Evolutionary conservation across 2,329 filamentous ascomycete genomes (phyloP).

Genomic region (Lecanosticta acicola): DNA sequence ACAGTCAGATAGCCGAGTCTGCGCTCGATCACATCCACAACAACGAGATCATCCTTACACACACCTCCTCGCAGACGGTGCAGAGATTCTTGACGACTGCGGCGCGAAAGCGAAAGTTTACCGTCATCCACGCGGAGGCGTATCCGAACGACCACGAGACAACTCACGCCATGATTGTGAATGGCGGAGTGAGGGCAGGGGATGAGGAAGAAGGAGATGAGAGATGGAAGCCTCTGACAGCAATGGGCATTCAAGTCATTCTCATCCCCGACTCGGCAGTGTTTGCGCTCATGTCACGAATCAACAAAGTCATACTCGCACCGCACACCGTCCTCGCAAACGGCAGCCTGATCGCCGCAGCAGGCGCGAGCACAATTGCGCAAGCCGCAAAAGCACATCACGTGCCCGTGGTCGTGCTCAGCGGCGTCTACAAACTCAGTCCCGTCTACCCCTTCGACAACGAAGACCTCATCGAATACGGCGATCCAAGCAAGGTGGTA

Average conservation of each 20-base stretch:
- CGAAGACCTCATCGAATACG: slow-evolving; percentile 78
- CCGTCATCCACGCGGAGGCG: slow-evolving; percentile 74
- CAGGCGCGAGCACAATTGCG: slow-evolving; percentile 77
- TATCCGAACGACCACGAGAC: slow-evolving; percentile 63
- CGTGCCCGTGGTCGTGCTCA: slow-evolving; percentile 80
- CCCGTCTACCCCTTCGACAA: slow-evolving; percentile 82
- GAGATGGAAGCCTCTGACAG: slow-evolving; percentile 71
- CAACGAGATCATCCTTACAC: slow-evolving; percentile 85
- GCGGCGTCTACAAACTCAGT: slow-evolving; percentile 88
- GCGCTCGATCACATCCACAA: slow-evolving; percentile 89
- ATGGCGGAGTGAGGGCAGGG: slow-evolving; percentile 45
- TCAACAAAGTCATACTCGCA: slow-evolving; percentile 90
- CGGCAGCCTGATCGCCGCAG: slow-evolving; percentile 76
- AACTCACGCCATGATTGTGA: slow-evolving; percentile 56
- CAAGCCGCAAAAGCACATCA: slow-evolving; percentile 76
- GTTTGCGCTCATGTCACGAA: slow-evolving; percentile 88
- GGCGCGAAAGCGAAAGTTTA: slow-evolving; percentile 84
- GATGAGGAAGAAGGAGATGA: slow-evolving; percentile 44
- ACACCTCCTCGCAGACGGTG: slow-evolving; percentile 78
- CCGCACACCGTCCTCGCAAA: slow-evolving; percentile 85
- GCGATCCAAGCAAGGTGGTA: slow-evolving; percentile 70
- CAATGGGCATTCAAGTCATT: slow-evolving; percentile 74
- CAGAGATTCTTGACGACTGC: slow-evolving; percentile 86
- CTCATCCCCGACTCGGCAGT: slow-evolving; percentile 78
- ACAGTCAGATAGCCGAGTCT: slow-evolving; percentile 84